A percentile compares a stretch with the other conserved stretches of the same genome.
phyloP scores from a whole-genome alignment of 2,329 filamentous ascomycete species.

The Neofusicoccum umdonicola region DNA sequence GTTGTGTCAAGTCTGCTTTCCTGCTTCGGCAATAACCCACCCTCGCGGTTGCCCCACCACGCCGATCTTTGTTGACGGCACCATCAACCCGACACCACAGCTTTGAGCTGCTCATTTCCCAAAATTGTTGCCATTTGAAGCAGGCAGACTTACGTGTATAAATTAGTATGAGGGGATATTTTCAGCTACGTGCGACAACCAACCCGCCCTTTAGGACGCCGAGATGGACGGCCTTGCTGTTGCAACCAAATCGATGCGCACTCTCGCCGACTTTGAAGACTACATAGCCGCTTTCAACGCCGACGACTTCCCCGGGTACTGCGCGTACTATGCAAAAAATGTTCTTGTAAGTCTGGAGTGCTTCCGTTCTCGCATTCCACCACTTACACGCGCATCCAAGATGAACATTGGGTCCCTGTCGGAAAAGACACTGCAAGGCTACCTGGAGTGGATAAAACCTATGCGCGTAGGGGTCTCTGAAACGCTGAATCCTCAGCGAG shows the following conservation, averaged over 20 bases:
- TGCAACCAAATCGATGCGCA: neutral
- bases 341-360: neutral
- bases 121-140: no score
- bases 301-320: neutral
- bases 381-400: no score
- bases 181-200: neutral
- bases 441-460: no score
- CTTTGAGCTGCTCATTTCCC: no score
- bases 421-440: no score
- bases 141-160: neutral
- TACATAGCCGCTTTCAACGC: neutral
- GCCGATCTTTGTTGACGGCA: no score
- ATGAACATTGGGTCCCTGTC: no score
- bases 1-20: no score
- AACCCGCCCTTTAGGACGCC: no score
- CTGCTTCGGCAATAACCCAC: no score
- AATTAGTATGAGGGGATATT: neutral
- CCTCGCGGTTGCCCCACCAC: no score
- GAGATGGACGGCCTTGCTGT: neutral
- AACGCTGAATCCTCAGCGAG: neutral
- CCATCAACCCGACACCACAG: no score
- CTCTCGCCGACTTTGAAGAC: neutral
- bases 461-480: neutral
- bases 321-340: neutral
- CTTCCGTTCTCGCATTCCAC: neutral